phyloP scores from a whole-genome alignment of 805 yeast species.

The Ogataea saltuana region DNA sequence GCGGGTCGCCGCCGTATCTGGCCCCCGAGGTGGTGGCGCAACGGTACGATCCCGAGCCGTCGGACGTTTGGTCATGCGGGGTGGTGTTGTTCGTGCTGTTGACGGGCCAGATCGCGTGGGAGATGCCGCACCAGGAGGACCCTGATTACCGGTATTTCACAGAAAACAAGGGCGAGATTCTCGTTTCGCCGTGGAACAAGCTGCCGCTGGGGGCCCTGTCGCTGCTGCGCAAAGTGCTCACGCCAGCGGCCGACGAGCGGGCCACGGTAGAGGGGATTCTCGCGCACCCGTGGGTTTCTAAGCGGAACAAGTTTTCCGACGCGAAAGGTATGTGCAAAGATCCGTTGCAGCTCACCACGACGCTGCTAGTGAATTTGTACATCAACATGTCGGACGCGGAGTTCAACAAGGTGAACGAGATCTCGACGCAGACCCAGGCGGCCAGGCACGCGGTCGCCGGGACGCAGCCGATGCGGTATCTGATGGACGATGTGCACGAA shows the following conservation, averaged over 20 bases:
- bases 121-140: conserved; percentile 56
- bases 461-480: conserved; percentile 48
- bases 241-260: conserved; percentile 48
- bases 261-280: conserved; percentile 42
- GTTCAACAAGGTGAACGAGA: conserved; percentile 33
- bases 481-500: conserved; percentile 40
- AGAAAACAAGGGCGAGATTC: conserved; percentile 46
- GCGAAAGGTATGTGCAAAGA: conserved; percentile 53
- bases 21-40: conserved; percentile 68
- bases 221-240: conserved; percentile 52
- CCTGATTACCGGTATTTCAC: conserved; percentile 39
- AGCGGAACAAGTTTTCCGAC: conserved; percentile 44
- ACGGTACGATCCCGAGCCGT: conserved; percentile 53
- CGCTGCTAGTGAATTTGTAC: conserved; percentile 51
- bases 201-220: conserved; percentile 51
- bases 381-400: conserved; percentile 55
- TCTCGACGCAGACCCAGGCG: conserved; percentile 24
- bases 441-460: conserved; percentile 21
- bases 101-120: conserved; percentile 74
- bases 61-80: conserved; percentile 75
- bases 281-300: conserved; percentile 57
- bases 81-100: conserved; percentile 60
- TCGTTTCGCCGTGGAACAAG: conserved; percentile 55
- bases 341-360: conserved; percentile 50
- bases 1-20: conserved; percentile 77